These are phyloP conservation scores for Boeremia exigua DNA, from an alignment of 2,329 filamentous ascomycete genomes.

Conservation along the genomic window DNA sequence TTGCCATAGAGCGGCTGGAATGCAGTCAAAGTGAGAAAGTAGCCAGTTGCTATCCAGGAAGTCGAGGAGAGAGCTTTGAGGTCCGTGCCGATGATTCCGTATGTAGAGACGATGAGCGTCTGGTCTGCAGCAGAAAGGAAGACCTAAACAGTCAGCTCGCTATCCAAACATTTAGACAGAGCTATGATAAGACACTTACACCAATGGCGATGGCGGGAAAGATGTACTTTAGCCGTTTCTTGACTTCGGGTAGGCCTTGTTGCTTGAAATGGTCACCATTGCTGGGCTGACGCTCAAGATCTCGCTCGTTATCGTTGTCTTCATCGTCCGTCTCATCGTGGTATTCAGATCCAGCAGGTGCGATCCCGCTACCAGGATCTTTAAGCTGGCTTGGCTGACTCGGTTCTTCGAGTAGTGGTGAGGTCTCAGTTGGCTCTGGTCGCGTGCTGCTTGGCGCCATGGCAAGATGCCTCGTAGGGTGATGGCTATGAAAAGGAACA, in stretches of 20 bases:
- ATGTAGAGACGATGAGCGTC: slow-evolving; percentile 78
- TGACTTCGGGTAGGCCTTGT: slow-evolving; percentile 57
- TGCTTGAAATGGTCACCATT: slow-evolving; percentile 45
- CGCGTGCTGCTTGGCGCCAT: slow-evolving; percentile 4
- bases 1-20: slow-evolving; percentile 79
- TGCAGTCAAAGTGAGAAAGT: slow-evolving; percentile 76
- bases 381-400: slow-evolving; percentile 9
- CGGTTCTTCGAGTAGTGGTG: slow-evolving; percentile 52
- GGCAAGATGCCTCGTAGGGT: neutral
- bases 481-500: neutral
- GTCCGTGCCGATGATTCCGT: slow-evolving; percentile 78
- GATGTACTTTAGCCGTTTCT: slow-evolving; percentile 61
- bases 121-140: slow-evolving; percentile 77
- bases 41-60: slow-evolving; percentile 73
- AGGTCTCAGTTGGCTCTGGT: slow-evolving; percentile 47
- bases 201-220: slow-evolving; percentile 67
- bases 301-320: slow-evolving; percentile 31
- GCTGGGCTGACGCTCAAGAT: slow-evolving; percentile 46
- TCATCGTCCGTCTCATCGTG: slow-evolving; percentile 11
- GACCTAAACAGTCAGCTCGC: slow-evolving; percentile 54
- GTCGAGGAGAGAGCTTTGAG: slow-evolving; percentile 75
- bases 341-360: slow-evolving; percentile 26
- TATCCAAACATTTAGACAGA: neutral
- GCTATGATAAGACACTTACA: slow-evolving; percentile 49
- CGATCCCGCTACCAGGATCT: slow-evolving; percentile 34